These are phyloP conservation scores for Boletus holoroseus DNA, from an alignment of 1,284 basidiomycete genomes.

Conservation along the genomic window DNA sequence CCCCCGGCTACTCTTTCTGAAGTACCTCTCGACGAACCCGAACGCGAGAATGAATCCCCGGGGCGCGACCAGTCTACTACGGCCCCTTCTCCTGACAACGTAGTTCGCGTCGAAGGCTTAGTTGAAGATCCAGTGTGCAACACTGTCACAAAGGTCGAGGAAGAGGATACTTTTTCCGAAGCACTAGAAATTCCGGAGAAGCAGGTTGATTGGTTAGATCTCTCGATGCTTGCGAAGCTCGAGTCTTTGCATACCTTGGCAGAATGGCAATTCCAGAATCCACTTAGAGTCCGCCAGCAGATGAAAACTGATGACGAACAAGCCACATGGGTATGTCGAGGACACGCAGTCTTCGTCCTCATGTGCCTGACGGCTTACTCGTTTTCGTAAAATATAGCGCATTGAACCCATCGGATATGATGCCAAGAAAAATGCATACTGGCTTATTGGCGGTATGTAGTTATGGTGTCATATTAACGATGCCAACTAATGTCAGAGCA, in stretches of 20 bases:
- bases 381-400: conserved; percentile 44
- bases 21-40: conserved; percentile 7
- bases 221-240: conserved; percentile 68
- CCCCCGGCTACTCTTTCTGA: conserved; percentile 15
- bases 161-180: conserved; percentile 22
- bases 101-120: neutral
- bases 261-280: conserved; percentile 81
- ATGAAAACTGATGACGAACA: conserved; percentile 76
- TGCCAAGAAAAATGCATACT: conserved; percentile 76
- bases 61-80: conserved; percentile 3
- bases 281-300: conserved; percentile 54
- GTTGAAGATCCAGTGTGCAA: conserved; percentile 4
- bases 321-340: conserved; percentile 62
- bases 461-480: conserved; percentile 4
- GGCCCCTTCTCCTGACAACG: conserved; percentile 2
- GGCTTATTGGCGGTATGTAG: conserved; percentile 72
- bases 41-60: conserved; percentile 3
- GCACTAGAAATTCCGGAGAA: conserved; percentile 20
- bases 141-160: conserved; percentile 19
- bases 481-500: conserved; percentile 20
- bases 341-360: neutral
- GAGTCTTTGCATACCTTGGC: conserved; percentile 68
- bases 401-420: conserved; percentile 88
- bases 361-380: conserved; percentile 5
- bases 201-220: conserved; percentile 55